Conservation (phyloP, 306 rosid genomes). For the Cucumis melo region DNA sequence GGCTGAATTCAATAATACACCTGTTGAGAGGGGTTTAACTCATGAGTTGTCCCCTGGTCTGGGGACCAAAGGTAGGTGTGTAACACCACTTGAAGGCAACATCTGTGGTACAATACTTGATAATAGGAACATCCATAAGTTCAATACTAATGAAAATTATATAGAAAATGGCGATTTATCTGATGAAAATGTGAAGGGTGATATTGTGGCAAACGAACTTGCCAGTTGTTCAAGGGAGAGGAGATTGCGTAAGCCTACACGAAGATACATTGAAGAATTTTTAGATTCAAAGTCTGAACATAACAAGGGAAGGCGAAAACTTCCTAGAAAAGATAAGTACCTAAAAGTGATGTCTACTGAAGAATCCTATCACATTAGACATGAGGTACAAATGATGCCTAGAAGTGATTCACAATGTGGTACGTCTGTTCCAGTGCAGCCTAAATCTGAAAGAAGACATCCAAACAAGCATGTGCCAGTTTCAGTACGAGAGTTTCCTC, state of each 20-base stretch:
- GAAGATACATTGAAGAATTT: constrained; percentile 65
- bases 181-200: constrained; percentile 25
- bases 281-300: constrained; percentile 25
- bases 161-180: constrained; percentile 25
- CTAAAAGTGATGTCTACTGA: constrained; percentile 17
- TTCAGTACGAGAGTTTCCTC: background rate
- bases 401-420: constrained; percentile 25
- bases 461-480: constrained; percentile 46
- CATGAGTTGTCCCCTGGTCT: constrained; percentile 26
- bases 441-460: constrained; percentile 27
- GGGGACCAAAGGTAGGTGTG: constrained; percentile 36
- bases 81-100: constrained; percentile 30
- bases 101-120: constrained; percentile 29
- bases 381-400: constrained; percentile 32
- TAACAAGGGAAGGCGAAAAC: constrained; percentile 32
- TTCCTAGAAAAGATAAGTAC: constrained; percentile 24
- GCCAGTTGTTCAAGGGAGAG: constrained; percentile 35
- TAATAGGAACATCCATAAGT: constrained; percentile 18
- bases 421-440: constrained; percentile 26
- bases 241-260: constrained; percentile 69
- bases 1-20: constrained; percentile 38
- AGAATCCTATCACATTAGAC: constrained; percentile 21
- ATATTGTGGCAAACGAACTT: constrained; percentile 27
- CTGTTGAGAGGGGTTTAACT: constrained; percentile 26
- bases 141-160: constrained; percentile 28